Evolutionary conservation across 768 basidiomycete species (phyloP), one percentile per base, ranked within the genome.

Genomic region (Mycena rebaudengoi): DNA sequence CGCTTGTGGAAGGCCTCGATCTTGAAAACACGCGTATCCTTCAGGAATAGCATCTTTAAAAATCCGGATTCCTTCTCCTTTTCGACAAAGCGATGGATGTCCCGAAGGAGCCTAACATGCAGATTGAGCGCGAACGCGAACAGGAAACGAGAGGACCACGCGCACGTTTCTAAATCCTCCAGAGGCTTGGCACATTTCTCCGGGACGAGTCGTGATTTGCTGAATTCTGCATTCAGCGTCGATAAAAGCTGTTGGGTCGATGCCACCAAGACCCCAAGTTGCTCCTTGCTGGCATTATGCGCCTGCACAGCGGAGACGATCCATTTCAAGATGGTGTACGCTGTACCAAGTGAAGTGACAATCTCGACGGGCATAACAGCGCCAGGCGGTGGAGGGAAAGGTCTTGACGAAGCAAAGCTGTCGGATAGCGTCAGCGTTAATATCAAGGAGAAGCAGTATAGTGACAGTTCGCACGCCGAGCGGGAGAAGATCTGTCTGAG

Each of bases 171-270:
- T 20, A 61, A 13, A 25, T 56, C 61, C 7, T 3, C 54, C 20
- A 55, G 48, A n/a, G 53, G 23, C 29, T 51, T 41, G 5, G 12
- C 21, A 21, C 53, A 62, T 48, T 43, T 32, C 6, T 23, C 37
- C 10, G 53, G 46, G 1, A 62, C 33, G 12, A 62, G 46, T 18
- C 53, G 45, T 43, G 54, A 41, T 16, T 56, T 30, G 29, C 20
- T 41, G 30, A 62, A 56, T 54, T 67, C 65, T 2, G 39, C 23
- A 30, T 67, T 46, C 25, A 67, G 61, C 8, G 56, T 63, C 23
- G 33, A 16, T 25, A 67, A 39, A 40, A 67, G 60, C 39, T 62
- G 10, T 8, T n/a, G 20, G 20, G 46, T 20, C 21, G 41, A 63
- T 8, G 10, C 26, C 4, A 43, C 12, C 21, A 67, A 21, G 7